Conservation (phyloP, 2,329 filamentous ascomycete species). For the Aspergillus unguis region DNA sequence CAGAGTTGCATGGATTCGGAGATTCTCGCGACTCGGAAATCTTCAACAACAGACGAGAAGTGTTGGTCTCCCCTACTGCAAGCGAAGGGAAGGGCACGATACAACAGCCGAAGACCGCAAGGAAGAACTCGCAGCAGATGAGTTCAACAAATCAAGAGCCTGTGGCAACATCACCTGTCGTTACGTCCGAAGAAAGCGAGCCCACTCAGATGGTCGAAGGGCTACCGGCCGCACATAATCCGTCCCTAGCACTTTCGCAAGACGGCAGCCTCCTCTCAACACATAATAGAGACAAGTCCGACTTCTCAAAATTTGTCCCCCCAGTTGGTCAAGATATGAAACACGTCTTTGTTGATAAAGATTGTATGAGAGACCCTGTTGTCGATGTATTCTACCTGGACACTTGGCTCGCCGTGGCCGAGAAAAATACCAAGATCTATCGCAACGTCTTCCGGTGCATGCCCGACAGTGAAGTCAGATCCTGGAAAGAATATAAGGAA, state of each 20-base stretch:
- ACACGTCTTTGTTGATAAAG: conserved; percentile 71
- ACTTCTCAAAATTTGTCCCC: conserved; percentile 48
- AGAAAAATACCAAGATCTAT: conserved; percentile 94
- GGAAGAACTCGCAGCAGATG: conserved; percentile 29
- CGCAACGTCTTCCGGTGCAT: conserved; percentile 93
- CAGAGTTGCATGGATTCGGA: conserved; percentile 59
- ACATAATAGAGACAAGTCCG: conserved; percentile 41
- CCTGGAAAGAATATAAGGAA: conserved; percentile 90
- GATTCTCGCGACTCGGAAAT: conserved; percentile 69
- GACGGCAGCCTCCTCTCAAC: conserved; percentile 69
- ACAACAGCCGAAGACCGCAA: conserved; percentile 47
- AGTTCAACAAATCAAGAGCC: conserved; percentile 19
- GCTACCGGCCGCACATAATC: conserved; percentile 50
- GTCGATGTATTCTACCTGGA: conserved; percentile 79
- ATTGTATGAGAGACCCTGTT: conserved; percentile 93
- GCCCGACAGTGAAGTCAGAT: conserved; percentile 90
- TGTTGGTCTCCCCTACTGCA: conserved; percentile 63
- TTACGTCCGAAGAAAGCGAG: conserved; percentile 20
- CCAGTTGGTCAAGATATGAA: conserved; percentile 63
- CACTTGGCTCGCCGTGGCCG: conserved; percentile 80
- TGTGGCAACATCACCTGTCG: conserved; percentile 16
- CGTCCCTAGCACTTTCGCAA: conserved; percentile 65
- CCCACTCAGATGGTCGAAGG: conserved; percentile 24
- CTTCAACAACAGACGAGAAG: conserved; percentile 63
- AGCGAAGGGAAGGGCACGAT: conserved; percentile 63